These are phyloP conservation scores for Middelhovenomyces tepae DNA, from an alignment of 805 yeast species.

Conservation along the genomic window DNA sequence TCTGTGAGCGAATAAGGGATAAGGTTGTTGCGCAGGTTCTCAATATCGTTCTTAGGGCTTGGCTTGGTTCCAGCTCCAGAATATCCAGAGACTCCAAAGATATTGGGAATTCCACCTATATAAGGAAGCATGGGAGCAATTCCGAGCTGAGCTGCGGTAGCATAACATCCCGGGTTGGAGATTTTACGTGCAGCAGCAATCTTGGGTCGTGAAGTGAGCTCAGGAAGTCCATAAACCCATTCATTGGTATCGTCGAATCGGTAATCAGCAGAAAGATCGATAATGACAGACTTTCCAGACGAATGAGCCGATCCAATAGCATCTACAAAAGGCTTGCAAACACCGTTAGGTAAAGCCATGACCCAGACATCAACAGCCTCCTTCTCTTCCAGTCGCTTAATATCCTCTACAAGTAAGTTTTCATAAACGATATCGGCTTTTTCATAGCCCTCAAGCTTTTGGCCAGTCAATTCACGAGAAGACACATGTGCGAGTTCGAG, in stretches of 20 bases:
- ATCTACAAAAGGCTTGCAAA: constrained; percentile 53
- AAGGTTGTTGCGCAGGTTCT: constrained; percentile 66
- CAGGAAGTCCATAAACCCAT: constrained; percentile 96
- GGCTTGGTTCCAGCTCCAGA: constrained; percentile 99
- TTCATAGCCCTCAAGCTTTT: constrained; percentile 77
- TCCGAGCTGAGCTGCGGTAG: constrained; percentile 95
- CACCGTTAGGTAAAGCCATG: constrained; percentile 98
- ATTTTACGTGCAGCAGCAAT: constrained; percentile 71
- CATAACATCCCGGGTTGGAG: constrained; percentile 97
- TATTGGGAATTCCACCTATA: constrained; percentile 63
- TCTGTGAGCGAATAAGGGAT: constrained; percentile 95
- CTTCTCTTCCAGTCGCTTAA: constrained; percentile 63
- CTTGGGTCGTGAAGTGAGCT: constrained; percentile 57
- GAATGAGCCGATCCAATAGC: constrained; percentile 38
- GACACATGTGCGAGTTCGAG: constrained; percentile 89
- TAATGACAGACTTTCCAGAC: constrained; percentile 60
- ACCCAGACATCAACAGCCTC: constrained; percentile 93
- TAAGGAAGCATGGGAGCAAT: constrained; percentile 72
- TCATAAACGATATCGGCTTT: constrained; percentile 74
- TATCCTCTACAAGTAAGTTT: constrained; percentile 81
- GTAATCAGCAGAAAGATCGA: constrained; percentile 93
- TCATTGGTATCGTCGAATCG: constrained; percentile 81
- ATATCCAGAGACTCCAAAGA: constrained; percentile 95
- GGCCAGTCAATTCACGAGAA: constrained; percentile 88
- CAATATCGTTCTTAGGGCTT: constrained; percentile 84